Base-by-base conservation (phyloP, 768 basidiomycete species). In the Thelephora ganbajun region DNA sequence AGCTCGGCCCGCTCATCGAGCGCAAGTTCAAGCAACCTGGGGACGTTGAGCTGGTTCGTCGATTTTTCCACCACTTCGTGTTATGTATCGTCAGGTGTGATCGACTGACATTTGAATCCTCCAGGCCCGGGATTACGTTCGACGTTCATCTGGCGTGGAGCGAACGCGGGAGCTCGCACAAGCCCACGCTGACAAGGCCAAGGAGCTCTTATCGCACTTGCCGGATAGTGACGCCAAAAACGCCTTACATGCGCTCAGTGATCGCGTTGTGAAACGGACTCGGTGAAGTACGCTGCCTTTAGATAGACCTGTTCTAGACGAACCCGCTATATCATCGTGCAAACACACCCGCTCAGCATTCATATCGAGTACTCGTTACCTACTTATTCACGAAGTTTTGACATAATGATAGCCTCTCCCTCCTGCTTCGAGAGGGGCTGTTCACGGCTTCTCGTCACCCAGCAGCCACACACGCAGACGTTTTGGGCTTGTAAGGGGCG, bases 201-300 rank as follows among this genome's bases (percentile, higher is more conserved):
- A 75, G 34, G 78, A 83, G 51, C 74, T 76, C 13, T 68, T 96
- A 13, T 64, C 62, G 30, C 61, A 71, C 5, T 69, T 98, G 46
- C 93, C 93, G 6, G 81, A 85, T 52, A 87, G 83, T 55, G 83
- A 88, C 50, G 80, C 86, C 26, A 80, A 77, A 61, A 66, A 68
- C 22, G 90, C 85, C n/a, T 64, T 98, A 49, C 77, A 83, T 43
- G 72, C 65, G 12, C 66, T 94, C 54, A 76, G 83, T 30, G 78
- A 80, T 50, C 72, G 73, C 33, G 80, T 88, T 18, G 70, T 83
- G 39, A 69, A 74, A 53, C 71, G 79, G 60, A 74, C 65, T 53
- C 75, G 71, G 69, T 79, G 54, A 67, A 41, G 6, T 14, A 19
- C 16, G 2, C 16, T 14, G 14, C n/a, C 5, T 4, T 9, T 41